Percentiles rank a stretch among this genome's conserved stretches.
Conservation (phyloP, 306 rosid species). For the Sesbania bispinosa region DNA sequence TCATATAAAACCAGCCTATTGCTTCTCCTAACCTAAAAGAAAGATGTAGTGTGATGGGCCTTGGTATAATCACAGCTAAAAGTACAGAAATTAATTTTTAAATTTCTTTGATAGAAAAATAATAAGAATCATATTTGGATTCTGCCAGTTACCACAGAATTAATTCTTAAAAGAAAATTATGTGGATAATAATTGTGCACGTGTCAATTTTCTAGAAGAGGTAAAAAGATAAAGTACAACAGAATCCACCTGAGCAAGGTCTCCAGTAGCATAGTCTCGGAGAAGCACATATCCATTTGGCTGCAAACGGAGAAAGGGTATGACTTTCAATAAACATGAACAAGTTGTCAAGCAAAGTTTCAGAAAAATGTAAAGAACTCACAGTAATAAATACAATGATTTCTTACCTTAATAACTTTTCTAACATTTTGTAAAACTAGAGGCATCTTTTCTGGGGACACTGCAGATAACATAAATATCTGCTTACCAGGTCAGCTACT, state of each 20-base stretch:
- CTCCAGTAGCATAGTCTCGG: conserved; percentile 93
- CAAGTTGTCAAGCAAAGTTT: not conserved
- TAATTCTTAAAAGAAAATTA: conserved; percentile 24
- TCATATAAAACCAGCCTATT: not conserved
- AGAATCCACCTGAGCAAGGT: conserved; percentile 90
- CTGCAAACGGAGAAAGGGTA: conserved; percentile 44
- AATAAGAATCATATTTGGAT: not conserved
- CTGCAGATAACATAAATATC: conserved; percentile 97
- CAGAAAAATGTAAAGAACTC: conserved; percentile 12
- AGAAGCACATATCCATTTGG: conserved; percentile 71
- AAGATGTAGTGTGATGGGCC: not conserved
- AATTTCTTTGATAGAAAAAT: conserved; percentile 16
- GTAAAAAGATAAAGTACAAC: conserved; percentile 1
- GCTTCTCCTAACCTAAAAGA: not conserved
- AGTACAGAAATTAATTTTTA: not conserved
- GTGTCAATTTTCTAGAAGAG: not conserved
- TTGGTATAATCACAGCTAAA: not conserved
- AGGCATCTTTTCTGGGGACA: conserved; percentile 92
- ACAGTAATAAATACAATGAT: not conserved
- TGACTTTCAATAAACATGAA: conserved; percentile 20
- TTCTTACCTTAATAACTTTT: conserved; percentile 69
- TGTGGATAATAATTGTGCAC: not conserved
- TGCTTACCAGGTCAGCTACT: conserved; percentile 82
- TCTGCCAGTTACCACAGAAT: not conserved
- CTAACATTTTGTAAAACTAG: conserved; percentile 65